Conservation (phyloP, 768 basidiomycete species). For the Rhizopogon sp. region DNA sequence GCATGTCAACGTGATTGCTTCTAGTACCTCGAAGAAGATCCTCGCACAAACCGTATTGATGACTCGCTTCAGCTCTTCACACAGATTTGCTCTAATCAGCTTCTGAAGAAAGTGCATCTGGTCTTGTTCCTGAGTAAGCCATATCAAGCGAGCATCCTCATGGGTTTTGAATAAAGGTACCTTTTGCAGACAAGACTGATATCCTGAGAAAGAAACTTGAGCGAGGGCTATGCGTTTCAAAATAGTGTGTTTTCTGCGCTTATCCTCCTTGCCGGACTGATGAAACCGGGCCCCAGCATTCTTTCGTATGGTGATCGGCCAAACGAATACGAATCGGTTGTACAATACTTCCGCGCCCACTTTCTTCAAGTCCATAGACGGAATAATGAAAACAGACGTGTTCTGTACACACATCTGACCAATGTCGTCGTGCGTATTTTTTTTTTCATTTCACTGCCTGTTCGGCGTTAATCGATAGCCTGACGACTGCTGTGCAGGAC, state of each 20-base stretch:
- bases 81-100: slow-evolving; percentile 75
- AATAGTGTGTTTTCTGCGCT: slow-evolving; percentile 49
- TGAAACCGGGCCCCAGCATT: slow-evolving; percentile 41
- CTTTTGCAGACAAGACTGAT: slow-evolving; percentile 65
- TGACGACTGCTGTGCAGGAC: slow-evolving; percentile 41
- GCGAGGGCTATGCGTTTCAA: slow-evolving; percentile 62
- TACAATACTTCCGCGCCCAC: slow-evolving; percentile 84
- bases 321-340: slow-evolving; percentile 79
- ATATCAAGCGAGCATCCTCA: neutral
- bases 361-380: slow-evolving; percentile 76
- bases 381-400: slow-evolving; percentile 75
- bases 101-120: slow-evolving; percentile 66
- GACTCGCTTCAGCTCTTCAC: slow-evolving; percentile 88
- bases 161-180: neutral
- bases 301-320: slow-evolving; percentile 75
- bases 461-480: slow-evolving; percentile 2
- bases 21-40: slow-evolving; percentile 85
- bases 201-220: slow-evolving; percentile 69
- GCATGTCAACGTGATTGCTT: neutral
- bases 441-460: neutral
- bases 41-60: slow-evolving; percentile 78
- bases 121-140: slow-evolving; percentile 55
- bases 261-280: slow-evolving; percentile 7
- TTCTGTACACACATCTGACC: slow-evolving; percentile 79
- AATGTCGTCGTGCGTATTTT: slow-evolving; percentile 60